A percentile compares a stretch with the other conserved stretches of the same genome.
Conservation (phyloP, 768 basidiomycete genomes). For the Mycena sanguinolenta region DNA sequence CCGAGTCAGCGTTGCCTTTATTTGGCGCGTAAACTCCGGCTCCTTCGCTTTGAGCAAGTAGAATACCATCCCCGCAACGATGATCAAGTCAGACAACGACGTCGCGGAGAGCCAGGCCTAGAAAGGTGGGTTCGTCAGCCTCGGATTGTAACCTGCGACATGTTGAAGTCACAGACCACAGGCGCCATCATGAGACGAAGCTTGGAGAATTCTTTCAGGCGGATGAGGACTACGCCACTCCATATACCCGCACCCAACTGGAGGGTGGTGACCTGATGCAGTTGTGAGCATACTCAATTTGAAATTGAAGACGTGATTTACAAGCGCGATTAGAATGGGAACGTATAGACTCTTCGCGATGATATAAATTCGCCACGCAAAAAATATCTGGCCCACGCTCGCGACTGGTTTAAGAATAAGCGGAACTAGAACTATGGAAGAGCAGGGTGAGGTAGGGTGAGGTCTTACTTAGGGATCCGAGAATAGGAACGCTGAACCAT, state of each 20-base stretch:
- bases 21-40: neutral
- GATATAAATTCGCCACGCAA: constrained; percentile 22
- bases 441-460: neutral
- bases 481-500: no score
- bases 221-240: constrained; percentile 11
- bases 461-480: constrained; percentile 26
- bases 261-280: constrained; percentile 1
- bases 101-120: constrained; percentile 17
- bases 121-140: no score
- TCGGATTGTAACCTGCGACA: no score
- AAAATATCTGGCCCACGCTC: constrained; percentile 29
- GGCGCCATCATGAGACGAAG: no score
- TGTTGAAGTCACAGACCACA: no score
- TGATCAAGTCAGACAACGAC: neutral
- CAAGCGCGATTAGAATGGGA: constrained; percentile 4
- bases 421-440: neutral
- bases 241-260: constrained; percentile 17
- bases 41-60: neutral
- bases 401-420: constrained; percentile 29
- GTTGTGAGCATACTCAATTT: neutral
- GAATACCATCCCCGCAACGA: neutral
- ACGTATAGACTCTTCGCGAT: constrained; percentile 5
- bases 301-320: neutral
- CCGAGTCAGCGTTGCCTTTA: neutral
- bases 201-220: neutral